Percentiles rank a stretch among this genome's conserved stretches.
These are phyloP conservation scores for Pseudoneurospora amorphoporcata DNA, from an alignment of 495 filamentous ascomycete genomes.

Conservation along the genomic window DNA sequence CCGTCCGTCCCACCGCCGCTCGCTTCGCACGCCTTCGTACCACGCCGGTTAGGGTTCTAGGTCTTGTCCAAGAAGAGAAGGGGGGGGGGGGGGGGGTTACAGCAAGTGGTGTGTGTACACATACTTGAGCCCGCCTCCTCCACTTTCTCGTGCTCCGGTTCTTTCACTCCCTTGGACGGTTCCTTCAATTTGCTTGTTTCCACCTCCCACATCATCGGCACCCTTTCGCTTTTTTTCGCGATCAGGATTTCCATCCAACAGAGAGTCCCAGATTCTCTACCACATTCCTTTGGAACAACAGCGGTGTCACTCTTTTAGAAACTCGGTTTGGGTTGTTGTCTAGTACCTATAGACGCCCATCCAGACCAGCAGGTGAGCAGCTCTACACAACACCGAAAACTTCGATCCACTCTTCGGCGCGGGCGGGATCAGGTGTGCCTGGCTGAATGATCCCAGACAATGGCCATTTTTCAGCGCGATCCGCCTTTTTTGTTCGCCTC, in stretches of 20 bases:
- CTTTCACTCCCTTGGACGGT: slow-evolving; percentile 20
- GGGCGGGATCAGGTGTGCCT: not conserved
- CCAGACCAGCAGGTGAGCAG: slow-evolving; percentile 7
- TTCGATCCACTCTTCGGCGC: not conserved
- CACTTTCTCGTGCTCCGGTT: slow-evolving; percentile 14
- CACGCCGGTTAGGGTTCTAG: slow-evolving; percentile 11
- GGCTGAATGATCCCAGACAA: not conserved
- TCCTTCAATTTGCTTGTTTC: slow-evolving; percentile 18
- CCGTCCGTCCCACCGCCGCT: not conserved
- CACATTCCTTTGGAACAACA: slow-evolving; percentile 49
- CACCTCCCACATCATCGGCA: slow-evolving; percentile 14
- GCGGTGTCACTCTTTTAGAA: not conserved
- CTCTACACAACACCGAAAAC: not conserved
- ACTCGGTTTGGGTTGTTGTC: slow-evolving; percentile 1
- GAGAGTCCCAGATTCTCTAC: slow-evolving; percentile 43
- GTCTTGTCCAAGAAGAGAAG: not conserved
- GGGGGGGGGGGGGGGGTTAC: too few relatives aligned
- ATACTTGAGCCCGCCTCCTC: slow-evolving; percentile 1
- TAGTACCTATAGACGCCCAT: slow-evolving; percentile 6
- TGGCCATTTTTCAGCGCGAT: not conserved
- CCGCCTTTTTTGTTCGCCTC: not conserved
- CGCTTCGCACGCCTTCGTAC: slow-evolving; percentile 3
- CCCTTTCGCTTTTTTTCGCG: slow-evolving; percentile 13
- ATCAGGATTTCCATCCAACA: slow-evolving; percentile 33
- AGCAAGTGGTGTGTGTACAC: not conserved